Conservation (phyloP, 345 rosid species). For the Camelina sativa region DNA sequence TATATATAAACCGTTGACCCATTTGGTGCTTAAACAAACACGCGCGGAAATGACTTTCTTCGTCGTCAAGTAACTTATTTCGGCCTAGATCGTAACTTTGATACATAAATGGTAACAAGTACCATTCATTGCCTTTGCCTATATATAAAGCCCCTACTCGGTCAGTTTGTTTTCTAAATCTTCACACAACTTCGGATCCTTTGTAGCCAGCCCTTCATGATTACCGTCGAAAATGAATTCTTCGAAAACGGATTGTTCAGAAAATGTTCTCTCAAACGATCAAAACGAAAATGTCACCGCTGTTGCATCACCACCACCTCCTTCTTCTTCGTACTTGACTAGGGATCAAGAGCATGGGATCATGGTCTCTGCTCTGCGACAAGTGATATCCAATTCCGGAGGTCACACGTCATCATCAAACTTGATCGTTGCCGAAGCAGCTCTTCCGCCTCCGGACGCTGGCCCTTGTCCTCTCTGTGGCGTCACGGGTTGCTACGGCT, state of each 20-base stretch:
- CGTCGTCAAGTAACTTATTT: no score
- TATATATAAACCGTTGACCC: no score
- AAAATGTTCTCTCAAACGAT: not conserved
- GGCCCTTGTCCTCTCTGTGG: slow-evolving; percentile 34
- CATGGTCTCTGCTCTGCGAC: slow-evolving; percentile 22
- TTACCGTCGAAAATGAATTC: not conserved
- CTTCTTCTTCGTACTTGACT: slow-evolving; percentile 1
- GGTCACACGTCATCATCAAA: slow-evolving; percentile 10
- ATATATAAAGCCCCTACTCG: not conserved
- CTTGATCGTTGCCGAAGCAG: not conserved
- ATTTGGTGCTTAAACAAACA: no score
- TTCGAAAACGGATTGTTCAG: not conserved
- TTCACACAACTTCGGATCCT: not conserved
- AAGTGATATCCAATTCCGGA: slow-evolving; percentile 21
- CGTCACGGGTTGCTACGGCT: slow-evolving; percentile 19
- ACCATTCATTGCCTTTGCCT: no score
- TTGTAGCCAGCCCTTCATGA: not conserved
- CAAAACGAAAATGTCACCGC: not conserved
- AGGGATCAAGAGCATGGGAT: slow-evolving; percentile 31
- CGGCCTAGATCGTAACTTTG: no score
- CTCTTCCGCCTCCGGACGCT: slow-evolving; percentile 6
- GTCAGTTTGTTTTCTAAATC: not conserved
- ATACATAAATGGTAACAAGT: no score
- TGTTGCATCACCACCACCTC: not conserved
- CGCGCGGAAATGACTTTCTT: no score